Conservation (phyloP, 495 filamentous ascomycete species). For the Umbilicaria muhlenbergii region DNA sequence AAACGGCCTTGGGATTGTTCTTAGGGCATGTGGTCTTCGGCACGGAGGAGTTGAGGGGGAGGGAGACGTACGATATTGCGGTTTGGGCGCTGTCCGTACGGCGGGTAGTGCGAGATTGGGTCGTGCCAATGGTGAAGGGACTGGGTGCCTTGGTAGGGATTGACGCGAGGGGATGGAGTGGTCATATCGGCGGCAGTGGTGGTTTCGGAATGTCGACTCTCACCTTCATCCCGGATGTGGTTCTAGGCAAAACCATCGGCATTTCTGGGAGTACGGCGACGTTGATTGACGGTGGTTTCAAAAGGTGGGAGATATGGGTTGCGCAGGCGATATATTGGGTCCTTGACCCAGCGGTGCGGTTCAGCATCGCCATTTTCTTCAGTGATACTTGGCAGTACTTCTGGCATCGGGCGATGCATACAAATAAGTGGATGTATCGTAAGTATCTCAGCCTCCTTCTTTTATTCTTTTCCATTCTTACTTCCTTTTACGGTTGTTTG, state of each 20-base stretch:
- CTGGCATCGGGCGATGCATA: conserved; percentile 82
- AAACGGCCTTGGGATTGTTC: conserved; percentile 47
- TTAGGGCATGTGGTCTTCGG: conserved; percentile 44
- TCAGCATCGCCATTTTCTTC: conserved; percentile 51
- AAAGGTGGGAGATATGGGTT: conserved; percentile 54
- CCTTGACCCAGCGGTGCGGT: conserved; percentile 57
- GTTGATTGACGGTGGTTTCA: conserved; percentile 16
- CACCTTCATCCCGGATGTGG: too few relatives aligned
- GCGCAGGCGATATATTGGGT: conserved; percentile 68
- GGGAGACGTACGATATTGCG: conserved; percentile 68
- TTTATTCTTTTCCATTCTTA: neutral
- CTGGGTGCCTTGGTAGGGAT: conserved; percentile 21
- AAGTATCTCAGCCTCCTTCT: conserved; percentile 21
- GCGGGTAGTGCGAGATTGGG: conserved; percentile 29
- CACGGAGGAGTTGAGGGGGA: conserved; percentile 45
- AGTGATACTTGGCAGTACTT: conserved; percentile 98
- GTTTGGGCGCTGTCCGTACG: conserved; percentile 66
- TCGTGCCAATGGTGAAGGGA: conserved; percentile 31
- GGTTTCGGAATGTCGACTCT: too few relatives aligned
- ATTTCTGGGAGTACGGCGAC: too few relatives aligned
- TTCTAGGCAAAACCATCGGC: too few relatives aligned
- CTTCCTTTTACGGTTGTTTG: neutral
- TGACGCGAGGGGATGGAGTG: conserved; percentile 9
- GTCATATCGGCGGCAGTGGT: too few relatives aligned
- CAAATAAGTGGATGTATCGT: conserved; percentile 94